Evolutionary conservation across 2,329 filamentous ascomycete genomes (phyloP), one percentile per base, ranked within the genome.

Genomic region (Botrytis aclada): DNA sequence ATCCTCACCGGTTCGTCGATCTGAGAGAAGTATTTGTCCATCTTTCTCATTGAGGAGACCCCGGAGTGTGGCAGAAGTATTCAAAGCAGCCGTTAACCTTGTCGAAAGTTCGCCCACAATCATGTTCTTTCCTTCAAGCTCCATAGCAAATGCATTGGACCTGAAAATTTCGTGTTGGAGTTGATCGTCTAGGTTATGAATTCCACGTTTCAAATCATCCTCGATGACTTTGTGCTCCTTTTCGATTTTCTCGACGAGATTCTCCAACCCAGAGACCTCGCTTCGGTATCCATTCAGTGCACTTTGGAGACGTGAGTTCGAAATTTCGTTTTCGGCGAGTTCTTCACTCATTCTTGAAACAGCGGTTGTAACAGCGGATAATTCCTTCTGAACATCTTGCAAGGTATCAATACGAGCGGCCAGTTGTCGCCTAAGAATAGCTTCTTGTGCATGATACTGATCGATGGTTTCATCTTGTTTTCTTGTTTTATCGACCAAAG

Each of bases 361-460:
- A 1, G 73, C 58, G 0, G 62, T 67, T 14, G 75, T 77, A 3
- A 77, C 75, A 29, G 72, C 65, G 1, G 73, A 71, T 29, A 88
- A 81, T 70, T 88, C 84, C 0, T 76, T 79, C n/a, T 81, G 81
- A 39, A 89, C 80, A 0, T 79, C 81, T 45, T 87, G 85, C 83
- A 87, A 86, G 29, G 84, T 86, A 0, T 83, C 83, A 0, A 88
- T 85, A 0, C 88, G 83, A 0, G 86, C 84, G 16, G 83, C 82
- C 5, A 90, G 85, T 77, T 90, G 88, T 75, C 87, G 84, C 1
- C 88, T 84, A 20, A 91, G 82, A 0, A 85, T 86, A 0, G 83
- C 80, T 80, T 90, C 88, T 9, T 87, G 84, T 34, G 84, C 84
- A 77, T 88, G 88, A 80, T 89, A 88, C 80, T 90, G 87, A 78